These are phyloP conservation scores for Immersiella caudata DNA, from an alignment of 495 filamentous ascomycete genomes.

Conservation along the genomic window DNA sequence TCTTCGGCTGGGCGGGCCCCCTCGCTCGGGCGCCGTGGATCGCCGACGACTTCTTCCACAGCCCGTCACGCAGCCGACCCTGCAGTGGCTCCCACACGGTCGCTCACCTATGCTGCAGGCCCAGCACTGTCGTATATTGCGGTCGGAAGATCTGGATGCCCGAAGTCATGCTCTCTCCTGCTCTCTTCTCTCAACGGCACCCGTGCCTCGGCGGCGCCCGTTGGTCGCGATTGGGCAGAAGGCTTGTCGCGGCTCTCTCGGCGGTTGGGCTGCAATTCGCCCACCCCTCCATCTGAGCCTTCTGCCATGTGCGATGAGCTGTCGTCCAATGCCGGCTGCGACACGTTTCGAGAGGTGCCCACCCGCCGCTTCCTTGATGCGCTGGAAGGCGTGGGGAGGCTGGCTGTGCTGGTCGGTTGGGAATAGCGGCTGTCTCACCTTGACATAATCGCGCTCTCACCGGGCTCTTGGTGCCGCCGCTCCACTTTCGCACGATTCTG, in stretches of 20 bases:
- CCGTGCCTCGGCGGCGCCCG: not conserved
- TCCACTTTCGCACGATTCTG: conserved; percentile 10
- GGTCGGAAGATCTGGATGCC: conserved; percentile 13
- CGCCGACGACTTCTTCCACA: conserved; percentile 11
- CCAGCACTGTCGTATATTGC: not conserved
- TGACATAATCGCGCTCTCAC: not conserved
- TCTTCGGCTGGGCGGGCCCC: conserved; percentile 11
- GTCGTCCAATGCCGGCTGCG: conserved; percentile 15
- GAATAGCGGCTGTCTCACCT: conserved; percentile 2
- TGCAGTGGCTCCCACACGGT: not conserved
- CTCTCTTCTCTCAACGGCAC: not conserved
- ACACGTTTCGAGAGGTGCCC: conserved; percentile 15
- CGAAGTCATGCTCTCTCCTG: conserved; percentile 13
- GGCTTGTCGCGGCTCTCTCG: conserved; percentile 20
- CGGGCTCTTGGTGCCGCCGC: not conserved
- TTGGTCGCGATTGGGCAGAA: not conserved
- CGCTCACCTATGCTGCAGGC: conserved; percentile 4
- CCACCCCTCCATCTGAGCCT: conserved; percentile 9
- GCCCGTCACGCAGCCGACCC: conserved; percentile 11
- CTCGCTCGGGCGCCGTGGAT: conserved; percentile 21
- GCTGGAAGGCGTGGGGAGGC: conserved; percentile 4
- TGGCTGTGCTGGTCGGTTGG: conserved; percentile 12
- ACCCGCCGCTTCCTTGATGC: conserved; percentile 7
- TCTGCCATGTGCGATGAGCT: conserved; percentile 23
- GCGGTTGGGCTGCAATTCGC: conserved; percentile 25